Conservation (phyloP, 306 rosid species). For the Gastrolobium villosum region DNA sequence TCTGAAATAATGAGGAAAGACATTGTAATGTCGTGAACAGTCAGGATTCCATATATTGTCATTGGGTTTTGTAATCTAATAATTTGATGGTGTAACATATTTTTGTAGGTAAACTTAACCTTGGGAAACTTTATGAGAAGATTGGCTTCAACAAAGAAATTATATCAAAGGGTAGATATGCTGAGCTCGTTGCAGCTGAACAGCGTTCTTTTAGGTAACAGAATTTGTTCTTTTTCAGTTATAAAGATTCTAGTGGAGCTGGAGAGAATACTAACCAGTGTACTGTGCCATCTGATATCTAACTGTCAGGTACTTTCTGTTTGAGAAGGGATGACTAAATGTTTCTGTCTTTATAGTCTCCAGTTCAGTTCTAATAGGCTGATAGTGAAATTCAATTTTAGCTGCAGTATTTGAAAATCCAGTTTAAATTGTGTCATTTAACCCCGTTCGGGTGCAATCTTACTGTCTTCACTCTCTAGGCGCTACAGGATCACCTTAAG, state of each 20-base stretch:
- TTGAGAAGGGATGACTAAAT: conserved; percentile 16
- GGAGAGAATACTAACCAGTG: conserved; percentile 32
- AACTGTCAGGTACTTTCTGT: conserved; percentile 28
- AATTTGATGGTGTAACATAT: conserved; percentile 43
- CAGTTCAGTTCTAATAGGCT: conserved; percentile 6
- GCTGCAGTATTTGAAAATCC: conserved; percentile 18
- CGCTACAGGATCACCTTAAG: conserved; percentile 19
- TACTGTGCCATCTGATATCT: conserved; percentile 37
- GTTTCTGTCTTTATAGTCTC: not conserved
- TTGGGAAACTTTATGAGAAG: conserved; percentile 92
- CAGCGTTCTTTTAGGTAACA: conserved; percentile 88
- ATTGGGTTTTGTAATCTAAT: conserved; percentile 31
- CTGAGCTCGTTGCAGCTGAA: conserved; percentile 92
- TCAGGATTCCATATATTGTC: conserved; percentile 18
- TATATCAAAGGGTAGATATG: conserved; percentile 90
- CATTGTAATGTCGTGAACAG: conserved; percentile 29
- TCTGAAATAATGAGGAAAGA: conserved; percentile 26
- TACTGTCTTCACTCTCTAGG: conserved; percentile 30
- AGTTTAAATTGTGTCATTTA: not conserved
- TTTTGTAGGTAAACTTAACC: conserved; percentile 77
- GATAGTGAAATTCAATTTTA: conserved; percentile 21
- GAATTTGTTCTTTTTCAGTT: conserved; percentile 11
- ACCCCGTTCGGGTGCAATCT: not conserved
- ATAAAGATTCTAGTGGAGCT: conserved; percentile 28
- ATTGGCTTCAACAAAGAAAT: conserved; percentile 96